phyloP scores from a whole-genome alignment of 257 asterid species.

The Plantago ovata region DNA sequence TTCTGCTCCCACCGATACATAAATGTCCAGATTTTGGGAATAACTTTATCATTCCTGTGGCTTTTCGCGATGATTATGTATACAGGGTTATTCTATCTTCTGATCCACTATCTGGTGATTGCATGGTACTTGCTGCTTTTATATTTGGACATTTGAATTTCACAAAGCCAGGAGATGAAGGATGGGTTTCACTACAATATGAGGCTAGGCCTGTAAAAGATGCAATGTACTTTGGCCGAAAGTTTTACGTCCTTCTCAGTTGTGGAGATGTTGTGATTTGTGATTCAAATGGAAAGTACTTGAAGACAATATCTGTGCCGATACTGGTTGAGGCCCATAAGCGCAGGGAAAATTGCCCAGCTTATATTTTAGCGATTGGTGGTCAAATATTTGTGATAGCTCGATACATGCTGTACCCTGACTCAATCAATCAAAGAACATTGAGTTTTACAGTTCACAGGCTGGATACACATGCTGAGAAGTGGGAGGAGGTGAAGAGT shows the following conservation, averaged over 20 bases:
- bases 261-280: conserved; percentile 19
- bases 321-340: conserved; percentile 2
- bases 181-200: too few relatives aligned
- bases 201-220: conserved; percentile 13
- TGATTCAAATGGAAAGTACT: conserved; percentile 19
- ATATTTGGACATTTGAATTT: too few relatives aligned
- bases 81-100: conserved; percentile 27
- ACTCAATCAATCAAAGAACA: too few relatives aligned
- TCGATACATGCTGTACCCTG: too few relatives aligned
- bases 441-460: too few relatives aligned
- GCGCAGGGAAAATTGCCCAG: conserved; percentile 8
- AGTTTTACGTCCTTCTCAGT: conserved; percentile 18
- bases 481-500: too few relatives aligned
- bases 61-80: conserved; percentile 22
- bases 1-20: conserved; percentile 23
- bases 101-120: too few relatives aligned
- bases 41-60: conserved; percentile 16
- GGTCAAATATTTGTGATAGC: conserved; percentile 18
- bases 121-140: too few relatives aligned
- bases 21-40: conserved; percentile 25
- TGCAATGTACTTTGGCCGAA: conserved; percentile 19
- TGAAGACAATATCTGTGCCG: conserved; percentile 18
- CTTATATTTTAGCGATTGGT: conserved; percentile 23
- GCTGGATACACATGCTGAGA: too few relatives aligned
- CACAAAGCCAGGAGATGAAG: too few relatives aligned